A percentile compares a stretch with the other conserved stretches of the same genome.
phyloP scores from a whole-genome alignment of 352 stramenopile species.

The Pelagophyceae sp. region DNA sequence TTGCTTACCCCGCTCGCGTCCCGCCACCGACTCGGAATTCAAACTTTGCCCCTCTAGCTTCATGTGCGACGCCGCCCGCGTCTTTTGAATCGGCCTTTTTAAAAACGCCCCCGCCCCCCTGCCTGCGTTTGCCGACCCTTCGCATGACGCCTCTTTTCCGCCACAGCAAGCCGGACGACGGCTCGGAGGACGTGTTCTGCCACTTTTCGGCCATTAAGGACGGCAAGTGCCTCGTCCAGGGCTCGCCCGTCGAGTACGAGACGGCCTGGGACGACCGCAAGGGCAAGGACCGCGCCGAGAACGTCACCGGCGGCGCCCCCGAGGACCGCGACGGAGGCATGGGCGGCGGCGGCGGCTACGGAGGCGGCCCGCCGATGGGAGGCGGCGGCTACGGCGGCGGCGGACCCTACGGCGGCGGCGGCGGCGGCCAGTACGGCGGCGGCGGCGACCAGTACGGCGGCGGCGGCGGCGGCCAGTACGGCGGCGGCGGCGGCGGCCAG shows the following conservation, averaged over 20 bases:
- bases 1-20: no score
- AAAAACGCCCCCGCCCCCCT: no score
- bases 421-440: not conserved
- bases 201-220: slow-evolving; percentile 3
- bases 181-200: slow-evolving; percentile 15
- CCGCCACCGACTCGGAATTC: no score
- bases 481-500: not conserved
- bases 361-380: not conserved
- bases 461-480: not conserved
- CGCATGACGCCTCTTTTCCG: not conserved
- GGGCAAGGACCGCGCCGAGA: slow-evolving; percentile 2
- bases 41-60: no score
- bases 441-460: not conserved
- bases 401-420: not conserved
- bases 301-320: slow-evolving; percentile 3
- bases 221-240: slow-evolving; percentile 5
- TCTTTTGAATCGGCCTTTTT: not conserved
- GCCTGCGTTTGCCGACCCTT: not conserved
- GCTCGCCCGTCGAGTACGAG: not conserved
- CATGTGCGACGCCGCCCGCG: not conserved
- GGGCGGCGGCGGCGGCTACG: slow-evolving; percentile 1
- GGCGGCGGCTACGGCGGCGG: not conserved
- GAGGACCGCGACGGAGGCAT: not conserved
- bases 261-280: not conserved
- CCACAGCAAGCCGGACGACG: not conserved